Evolutionary conservation across 768 basidiomycete species (phyloP).

Genomic region (Clavaria fumosa): DNA sequence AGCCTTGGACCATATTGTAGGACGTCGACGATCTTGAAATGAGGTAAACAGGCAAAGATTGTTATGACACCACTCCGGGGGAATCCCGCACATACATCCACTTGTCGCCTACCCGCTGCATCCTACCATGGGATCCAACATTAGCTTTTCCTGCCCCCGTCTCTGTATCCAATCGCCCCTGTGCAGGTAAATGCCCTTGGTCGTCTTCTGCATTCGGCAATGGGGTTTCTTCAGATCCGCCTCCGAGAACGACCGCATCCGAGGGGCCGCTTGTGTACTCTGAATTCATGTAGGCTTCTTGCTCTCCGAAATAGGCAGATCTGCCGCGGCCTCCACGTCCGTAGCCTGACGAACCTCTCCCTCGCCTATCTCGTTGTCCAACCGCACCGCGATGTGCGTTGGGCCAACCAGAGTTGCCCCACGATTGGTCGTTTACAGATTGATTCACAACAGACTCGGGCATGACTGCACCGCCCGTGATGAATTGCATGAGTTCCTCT

Average conservation of each 20-base stretch:
- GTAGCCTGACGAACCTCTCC: conserved; percentile 22
- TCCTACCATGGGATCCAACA: conserved; percentile 30
- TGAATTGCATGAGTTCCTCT: conserved; percentile 64
- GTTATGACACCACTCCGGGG: conserved; percentile 15
- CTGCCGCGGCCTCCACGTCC: conserved; percentile 25
- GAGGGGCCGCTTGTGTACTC: conserved; percentile 25
- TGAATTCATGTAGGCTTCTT: conserved; percentile 21
- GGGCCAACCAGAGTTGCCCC: conserved; percentile 18
- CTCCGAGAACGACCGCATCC: conserved; percentile 47
- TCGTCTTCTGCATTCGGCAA: conserved; percentile 9
- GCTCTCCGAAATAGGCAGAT: conserved; percentile 30
- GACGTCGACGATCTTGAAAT: no score
- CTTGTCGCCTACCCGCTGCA: conserved; percentile 57
- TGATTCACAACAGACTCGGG: conserved; percentile 9
- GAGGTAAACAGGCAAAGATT: no score
- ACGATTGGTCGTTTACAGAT: conserved; percentile 10
- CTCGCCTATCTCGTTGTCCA: no score
- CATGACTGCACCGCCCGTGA: conserved; percentile 19
- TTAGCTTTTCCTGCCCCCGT: conserved; percentile 7
- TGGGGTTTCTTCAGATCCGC: conserved; percentile 18
- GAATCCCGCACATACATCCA: conserved; percentile 51
- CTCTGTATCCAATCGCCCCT: not conserved
- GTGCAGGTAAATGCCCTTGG: conserved; percentile 5
- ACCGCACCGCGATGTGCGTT: no score
- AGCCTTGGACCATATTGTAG: no score